These are phyloP conservation scores for Sporothrix variecibatus DNA, from an alignment of 2,329 filamentous ascomycete genomes.

Conservation along the genomic window DNA sequence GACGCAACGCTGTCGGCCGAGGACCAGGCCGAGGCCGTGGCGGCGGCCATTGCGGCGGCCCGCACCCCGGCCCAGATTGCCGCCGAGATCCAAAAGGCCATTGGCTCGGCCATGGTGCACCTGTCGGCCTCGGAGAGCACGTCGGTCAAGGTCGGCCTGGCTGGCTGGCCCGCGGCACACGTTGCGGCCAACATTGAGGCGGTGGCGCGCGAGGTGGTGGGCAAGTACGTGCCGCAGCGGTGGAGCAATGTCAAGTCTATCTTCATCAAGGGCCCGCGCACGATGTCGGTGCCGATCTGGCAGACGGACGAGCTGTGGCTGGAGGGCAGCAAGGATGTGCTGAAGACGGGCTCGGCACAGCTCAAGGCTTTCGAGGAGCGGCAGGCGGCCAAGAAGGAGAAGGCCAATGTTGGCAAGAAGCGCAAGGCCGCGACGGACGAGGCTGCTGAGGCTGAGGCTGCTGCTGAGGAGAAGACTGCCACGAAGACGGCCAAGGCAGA, in stretches of 20 bases:
- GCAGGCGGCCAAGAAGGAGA: constrained; percentile 42
- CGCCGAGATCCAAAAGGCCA: constrained; percentile 76
- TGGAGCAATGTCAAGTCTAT: constrained; percentile 84
- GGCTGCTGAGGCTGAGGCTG: constrained; percentile 34
- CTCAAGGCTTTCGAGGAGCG: constrained; percentile 46
- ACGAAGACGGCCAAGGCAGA: constrained; percentile 57
- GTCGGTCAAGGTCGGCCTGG: constrained; percentile 75
- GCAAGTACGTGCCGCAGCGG: constrained; percentile 79
- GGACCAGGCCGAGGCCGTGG: constrained; percentile 71
- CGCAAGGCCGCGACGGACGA: constrained; percentile 51
- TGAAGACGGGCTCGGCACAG: constrained; percentile 56
- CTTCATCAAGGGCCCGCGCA: constrained; percentile 88
- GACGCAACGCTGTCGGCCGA: constrained; percentile 82
- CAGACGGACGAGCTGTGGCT: constrained; percentile 88
- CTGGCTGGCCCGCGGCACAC: constrained; percentile 72
- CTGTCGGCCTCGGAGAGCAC: constrained; percentile 78
- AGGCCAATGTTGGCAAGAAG: constrained; percentile 67
- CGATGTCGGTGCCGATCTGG: constrained; percentile 91
- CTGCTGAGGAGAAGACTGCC: constrained; percentile 48
- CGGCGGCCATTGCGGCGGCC: constrained; percentile 39
- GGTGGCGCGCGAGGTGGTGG: constrained; percentile 68
- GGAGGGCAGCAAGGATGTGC: constrained; percentile 71
- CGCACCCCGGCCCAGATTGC: constrained; percentile 68
- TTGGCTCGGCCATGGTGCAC: constrained; percentile 77
- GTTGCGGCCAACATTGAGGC: constrained; percentile 78